phyloP scores from a whole-genome alignment of 306 rosid species.

The Pterocarpus macrocarpus region DNA sequence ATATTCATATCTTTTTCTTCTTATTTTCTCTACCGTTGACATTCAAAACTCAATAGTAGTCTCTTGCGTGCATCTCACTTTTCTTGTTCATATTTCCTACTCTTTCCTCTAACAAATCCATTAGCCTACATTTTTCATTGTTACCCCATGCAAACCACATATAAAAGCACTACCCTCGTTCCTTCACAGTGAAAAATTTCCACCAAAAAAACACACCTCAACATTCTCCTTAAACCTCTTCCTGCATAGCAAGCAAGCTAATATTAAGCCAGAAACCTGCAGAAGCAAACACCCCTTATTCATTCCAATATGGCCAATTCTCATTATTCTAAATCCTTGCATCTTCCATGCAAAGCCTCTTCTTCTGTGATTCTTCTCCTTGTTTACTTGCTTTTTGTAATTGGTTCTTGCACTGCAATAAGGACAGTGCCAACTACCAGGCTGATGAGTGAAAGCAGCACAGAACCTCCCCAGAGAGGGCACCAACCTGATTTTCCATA shows the following conservation, averaged over 20 bases:
- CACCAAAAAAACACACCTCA: background rate
- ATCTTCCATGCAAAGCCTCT: constrained; percentile 44
- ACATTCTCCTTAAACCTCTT: constrained; percentile 44
- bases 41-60: constrained; percentile 54
- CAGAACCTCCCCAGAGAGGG: constrained; percentile 40
- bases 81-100: constrained; percentile 45
- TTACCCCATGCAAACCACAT: constrained; percentile 60
- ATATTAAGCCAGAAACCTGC: background rate
- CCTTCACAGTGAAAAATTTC: constrained; percentile 25
- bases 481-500: constrained; percentile 37
- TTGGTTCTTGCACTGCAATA: constrained; percentile 64
- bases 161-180: constrained; percentile 42
- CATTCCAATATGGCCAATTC: constrained; percentile 57
- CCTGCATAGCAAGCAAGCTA: constrained; percentile 9
- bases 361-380: constrained; percentile 41
- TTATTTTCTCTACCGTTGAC: constrained; percentile 65
- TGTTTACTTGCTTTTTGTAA: constrained; percentile 53
- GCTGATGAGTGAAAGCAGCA: constrained; percentile 37
- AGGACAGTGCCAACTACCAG: constrained; percentile 60
- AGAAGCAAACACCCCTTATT: background rate
- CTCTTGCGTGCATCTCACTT: constrained; percentile 62
- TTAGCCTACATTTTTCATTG: constrained; percentile 47
- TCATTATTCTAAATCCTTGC: constrained; percentile 47
- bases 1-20: constrained; percentile 7
- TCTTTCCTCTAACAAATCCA: constrained; percentile 36